These are phyloP conservation scores for Fragaria vesca DNA, from an alignment of 306 rosid species.

Conservation along the genomic window DNA sequence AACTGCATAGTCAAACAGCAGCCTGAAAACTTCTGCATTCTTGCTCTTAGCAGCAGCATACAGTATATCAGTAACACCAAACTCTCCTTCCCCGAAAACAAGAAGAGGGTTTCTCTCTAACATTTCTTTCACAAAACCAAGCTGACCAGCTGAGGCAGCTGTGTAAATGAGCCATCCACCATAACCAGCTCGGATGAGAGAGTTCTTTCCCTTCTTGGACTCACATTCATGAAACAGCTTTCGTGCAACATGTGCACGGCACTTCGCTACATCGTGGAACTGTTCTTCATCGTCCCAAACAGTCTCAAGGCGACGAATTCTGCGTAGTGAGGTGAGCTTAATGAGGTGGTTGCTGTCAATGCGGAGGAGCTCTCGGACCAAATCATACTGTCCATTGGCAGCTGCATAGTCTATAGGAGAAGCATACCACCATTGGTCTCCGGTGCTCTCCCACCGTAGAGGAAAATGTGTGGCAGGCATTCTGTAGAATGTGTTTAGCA, in stretches of 20 bases:
- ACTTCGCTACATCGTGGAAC: conserved; percentile 71
- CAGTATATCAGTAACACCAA: conserved; percentile 66
- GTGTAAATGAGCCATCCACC: conserved; percentile 99
- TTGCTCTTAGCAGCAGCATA: conserved; percentile 72
- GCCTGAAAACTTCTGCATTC: conserved; percentile 50
- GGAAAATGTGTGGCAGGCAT: conserved; percentile 93
- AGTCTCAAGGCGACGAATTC: conserved; percentile 83
- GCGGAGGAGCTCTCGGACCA: conserved; percentile 78
- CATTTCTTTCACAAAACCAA: conserved; percentile 54
- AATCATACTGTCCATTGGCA: conserved; percentile 92
- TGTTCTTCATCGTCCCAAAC: conserved; percentile 96
- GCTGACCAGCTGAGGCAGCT: conserved; percentile 93
- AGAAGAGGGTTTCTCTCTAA: conserved; percentile 58
- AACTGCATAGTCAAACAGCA: conserved; percentile 66
- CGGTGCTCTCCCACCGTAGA: conserved; percentile 98
- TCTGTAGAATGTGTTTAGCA: conserved; percentile 17
- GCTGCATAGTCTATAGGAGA: conserved; percentile 98
- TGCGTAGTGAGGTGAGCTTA: conserved; percentile 88
- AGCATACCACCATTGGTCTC: conserved; percentile 99
- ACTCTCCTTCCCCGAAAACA: conserved; percentile 78
- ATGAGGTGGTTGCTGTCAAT: conserved; percentile 86
- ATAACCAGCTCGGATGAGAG: conserved; percentile 75
- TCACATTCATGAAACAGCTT: conserved; percentile 70
- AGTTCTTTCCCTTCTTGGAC: conserved; percentile 57
- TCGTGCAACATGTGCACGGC: conserved; percentile 62